A percentile compares a stretch with the other conserved stretches of the same genome.
Conservation (phyloP, 2,329 filamentous ascomycete genomes). For the Hymenoscyphus albidus region DNA sequence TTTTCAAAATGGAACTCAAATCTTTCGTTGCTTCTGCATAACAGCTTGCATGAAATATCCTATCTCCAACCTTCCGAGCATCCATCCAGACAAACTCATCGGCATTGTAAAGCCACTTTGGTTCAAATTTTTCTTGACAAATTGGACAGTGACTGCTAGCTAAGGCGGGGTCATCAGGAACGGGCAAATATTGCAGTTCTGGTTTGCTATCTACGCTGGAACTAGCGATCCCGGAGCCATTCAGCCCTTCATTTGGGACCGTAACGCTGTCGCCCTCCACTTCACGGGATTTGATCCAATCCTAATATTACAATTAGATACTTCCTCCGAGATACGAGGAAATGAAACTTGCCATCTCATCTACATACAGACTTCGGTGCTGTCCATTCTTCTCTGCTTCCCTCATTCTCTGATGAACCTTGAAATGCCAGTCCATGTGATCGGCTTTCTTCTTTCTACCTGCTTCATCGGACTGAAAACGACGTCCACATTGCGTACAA, state of each 20-base stretch:
- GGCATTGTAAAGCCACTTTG: slow-evolving; percentile 84
- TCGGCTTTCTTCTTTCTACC: slow-evolving; percentile 82
- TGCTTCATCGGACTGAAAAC: slow-evolving; percentile 73
- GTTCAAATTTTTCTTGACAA: slow-evolving; percentile 92
- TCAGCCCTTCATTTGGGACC: slow-evolving; percentile 38
- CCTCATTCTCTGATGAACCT: slow-evolving; percentile 81
- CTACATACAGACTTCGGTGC: slow-evolving; percentile 92
- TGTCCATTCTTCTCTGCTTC: slow-evolving; percentile 83
- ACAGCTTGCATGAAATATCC: slow-evolving; percentile 87
- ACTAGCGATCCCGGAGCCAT: slow-evolving; percentile 39
- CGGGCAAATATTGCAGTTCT: slow-evolving; percentile 69
- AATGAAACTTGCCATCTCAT: slow-evolving; percentile 64
- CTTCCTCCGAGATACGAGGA: neutral
- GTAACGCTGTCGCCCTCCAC: slow-evolving; percentile 62
- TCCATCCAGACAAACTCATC: slow-evolving; percentile 98
- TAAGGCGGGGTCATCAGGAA: slow-evolving; percentile 72
- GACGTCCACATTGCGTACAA: slow-evolving; percentile 85
- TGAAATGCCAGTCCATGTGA: slow-evolving; percentile 98
- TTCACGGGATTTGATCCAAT: slow-evolving; percentile 87
- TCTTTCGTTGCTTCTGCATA: slow-evolving; percentile 76
- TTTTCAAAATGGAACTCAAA: slow-evolving; percentile 43
- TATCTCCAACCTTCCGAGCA: slow-evolving; percentile 69
- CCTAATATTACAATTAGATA: slow-evolving; percentile 47
- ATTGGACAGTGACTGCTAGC: slow-evolving; percentile 83
- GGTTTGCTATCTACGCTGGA: slow-evolving; percentile 42